These are phyloP conservation scores for Mycena vulgaris DNA, from an alignment of 768 basidiomycete genomes.

Conservation along the genomic window DNA sequence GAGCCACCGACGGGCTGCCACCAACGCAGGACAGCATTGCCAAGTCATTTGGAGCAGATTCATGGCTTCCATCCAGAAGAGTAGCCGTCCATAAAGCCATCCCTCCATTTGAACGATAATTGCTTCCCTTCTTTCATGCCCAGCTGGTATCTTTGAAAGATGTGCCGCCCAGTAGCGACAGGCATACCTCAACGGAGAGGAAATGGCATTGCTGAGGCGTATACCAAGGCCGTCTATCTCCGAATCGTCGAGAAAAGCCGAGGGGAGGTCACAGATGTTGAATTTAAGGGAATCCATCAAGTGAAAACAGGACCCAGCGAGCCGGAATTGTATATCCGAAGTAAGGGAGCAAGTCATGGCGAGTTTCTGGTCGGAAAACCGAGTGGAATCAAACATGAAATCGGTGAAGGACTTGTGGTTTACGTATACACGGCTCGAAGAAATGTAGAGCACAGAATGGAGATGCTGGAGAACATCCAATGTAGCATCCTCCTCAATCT, in stretches of 20 bases:
- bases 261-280: constrained; percentile 22
- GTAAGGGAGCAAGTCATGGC: neutral
- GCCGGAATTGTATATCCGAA: neutral
- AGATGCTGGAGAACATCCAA: neutral
- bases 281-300: neutral
- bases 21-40: neutral
- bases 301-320: neutral
- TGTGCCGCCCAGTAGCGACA: constrained; percentile 2
- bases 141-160: neutral
- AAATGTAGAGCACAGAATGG: constrained; percentile 2
- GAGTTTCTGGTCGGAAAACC: neutral
- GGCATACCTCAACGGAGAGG: neutral
- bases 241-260: constrained; percentile 5
- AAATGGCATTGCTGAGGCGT: neutral
- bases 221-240: constrained; percentile 2
- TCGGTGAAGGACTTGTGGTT: too few species aligned
- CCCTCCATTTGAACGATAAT: neutral
- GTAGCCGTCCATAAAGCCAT: neutral
- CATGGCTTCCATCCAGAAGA: constrained; percentile 9
- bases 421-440: neutral
- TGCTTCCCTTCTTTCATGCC: too few species aligned
- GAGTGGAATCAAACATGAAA: neutral
- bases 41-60: neutral
- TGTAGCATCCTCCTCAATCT: neutral
- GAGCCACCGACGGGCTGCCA: neutral